Conservation (phyloP, 805 yeast species). For the Huiozyma sinensis region DNA sequence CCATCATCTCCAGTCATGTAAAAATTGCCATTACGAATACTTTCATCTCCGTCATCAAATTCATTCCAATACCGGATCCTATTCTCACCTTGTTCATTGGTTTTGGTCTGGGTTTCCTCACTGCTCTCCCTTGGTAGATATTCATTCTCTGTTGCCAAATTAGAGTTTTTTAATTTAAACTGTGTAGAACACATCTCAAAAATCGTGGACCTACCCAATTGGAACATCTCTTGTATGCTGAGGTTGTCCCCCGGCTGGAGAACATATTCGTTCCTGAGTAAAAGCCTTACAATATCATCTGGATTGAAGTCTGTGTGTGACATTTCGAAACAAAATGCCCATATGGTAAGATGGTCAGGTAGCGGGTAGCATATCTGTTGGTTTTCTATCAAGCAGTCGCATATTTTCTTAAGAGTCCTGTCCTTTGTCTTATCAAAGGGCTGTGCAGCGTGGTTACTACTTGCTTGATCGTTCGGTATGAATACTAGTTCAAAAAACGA, state of each 20-base stretch:
- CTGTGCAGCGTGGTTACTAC: neutral
- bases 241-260: constrained; percentile 6
- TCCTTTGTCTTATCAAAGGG: neutral
- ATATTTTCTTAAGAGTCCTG: constrained; percentile 1
- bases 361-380: constrained; percentile 18
- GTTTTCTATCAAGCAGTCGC: constrained; percentile 12
- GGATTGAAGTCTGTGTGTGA: constrained; percentile 4
- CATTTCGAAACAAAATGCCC: constrained; percentile 15
- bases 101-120: neutral
- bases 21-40: constrained; percentile 2
- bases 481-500: constrained; percentile 15
- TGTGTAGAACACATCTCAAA: constrained; percentile 2
- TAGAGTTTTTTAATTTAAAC: neutral
- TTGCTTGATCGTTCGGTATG: neutral
- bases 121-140: neutral
- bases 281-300: constrained; percentile 6
- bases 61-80: constrained; percentile 26
- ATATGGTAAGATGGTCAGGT: constrained; percentile 9
- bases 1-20: constrained; percentile 5
- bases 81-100: neutral
- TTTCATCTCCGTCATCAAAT: constrained; percentile 24
- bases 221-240: constrained; percentile 16
- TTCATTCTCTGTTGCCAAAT: neutral
- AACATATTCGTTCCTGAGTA: constrained; percentile 12
- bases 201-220: constrained; percentile 12